A percentile compares a stretch with the other conserved stretches of the same genome.
These are phyloP conservation scores for Nicotiana knightiana DNA, from an alignment of 257 asterid species.

Conservation along the genomic window DNA sequence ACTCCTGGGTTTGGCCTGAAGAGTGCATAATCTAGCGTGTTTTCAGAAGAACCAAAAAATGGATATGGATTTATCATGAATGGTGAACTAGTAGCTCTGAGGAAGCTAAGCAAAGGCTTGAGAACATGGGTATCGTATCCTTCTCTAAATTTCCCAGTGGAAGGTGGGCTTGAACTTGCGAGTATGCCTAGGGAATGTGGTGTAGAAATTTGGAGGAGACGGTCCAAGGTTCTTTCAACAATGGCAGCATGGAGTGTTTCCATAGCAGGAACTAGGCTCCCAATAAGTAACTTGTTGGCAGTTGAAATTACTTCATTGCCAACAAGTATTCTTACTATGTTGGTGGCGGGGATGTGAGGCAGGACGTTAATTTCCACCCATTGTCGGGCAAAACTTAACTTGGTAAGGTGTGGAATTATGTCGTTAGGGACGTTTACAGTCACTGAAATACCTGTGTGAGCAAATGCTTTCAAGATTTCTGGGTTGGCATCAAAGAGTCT, in stretches of 20 bases:
- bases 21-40: conserved; percentile 35
- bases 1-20: conserved; percentile 41
- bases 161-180: conserved; percentile 56
- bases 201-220: conserved; percentile 44
- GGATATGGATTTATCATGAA: conserved; percentile 44
- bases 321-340: conserved; percentile 50
- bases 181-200: conserved; percentile 65
- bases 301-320: conserved; percentile 64
- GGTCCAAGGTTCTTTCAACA: conserved; percentile 28
- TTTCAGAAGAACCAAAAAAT: conserved; percentile 32
- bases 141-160: conserved; percentile 35
- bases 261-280: conserved; percentile 64
- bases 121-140: conserved; percentile 39
- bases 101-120: conserved; percentile 38
- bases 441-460: conserved; percentile 44
- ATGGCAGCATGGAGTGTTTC: conserved; percentile 48
- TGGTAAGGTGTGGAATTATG: conserved; percentile 40
- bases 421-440: conserved; percentile 46
- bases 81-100: conserved; percentile 40
- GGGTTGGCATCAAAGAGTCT: conserved; percentile 53
- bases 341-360: conserved; percentile 41
- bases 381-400: conserved; percentile 32
- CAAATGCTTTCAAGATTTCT: conserved; percentile 49
- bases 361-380: conserved; percentile 43
- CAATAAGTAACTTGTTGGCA: conserved; percentile 33